A percentile compares a stretch with the other conserved stretches of the same genome.
These are phyloP conservation scores for Macroventuria anomochaeta DNA, from an alignment of 2,329 filamentous ascomycete genomes.

Conservation along the genomic window DNA sequence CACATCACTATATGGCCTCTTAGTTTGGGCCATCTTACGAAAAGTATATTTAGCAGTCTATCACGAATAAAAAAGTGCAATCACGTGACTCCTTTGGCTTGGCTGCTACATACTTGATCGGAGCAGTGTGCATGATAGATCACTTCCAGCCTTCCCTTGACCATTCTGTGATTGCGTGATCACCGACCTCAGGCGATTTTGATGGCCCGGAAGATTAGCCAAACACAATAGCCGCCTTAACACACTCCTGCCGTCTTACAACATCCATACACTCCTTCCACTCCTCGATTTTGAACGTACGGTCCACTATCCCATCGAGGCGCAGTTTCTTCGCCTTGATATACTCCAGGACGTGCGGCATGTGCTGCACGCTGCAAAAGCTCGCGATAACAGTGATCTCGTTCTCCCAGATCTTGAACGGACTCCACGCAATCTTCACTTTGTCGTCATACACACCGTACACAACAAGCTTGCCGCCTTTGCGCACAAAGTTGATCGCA, in stretches of 20 bases:
- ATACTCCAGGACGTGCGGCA: slow-evolving; percentile 39
- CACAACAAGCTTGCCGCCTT: slow-evolving; percentile 74
- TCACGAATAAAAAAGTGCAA: no score
- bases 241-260: slow-evolving; percentile 74
- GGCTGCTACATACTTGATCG: no score
- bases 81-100: no score
- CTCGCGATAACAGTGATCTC: slow-evolving; percentile 74
- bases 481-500: slow-evolving; percentile 73
- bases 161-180: no score
- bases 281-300: slow-evolving; percentile 74
- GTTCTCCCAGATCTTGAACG: slow-evolving; percentile 71
- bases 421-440: slow-evolving; percentile 70
- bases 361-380: slow-evolving; percentile 69
- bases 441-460: slow-evolving; percentile 72
- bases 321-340: slow-evolving; percentile 67
- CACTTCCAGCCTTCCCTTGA: no score
- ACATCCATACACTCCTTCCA: slow-evolving; percentile 73
- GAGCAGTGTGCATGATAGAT: no score
- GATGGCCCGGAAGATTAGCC: no score
- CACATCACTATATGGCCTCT: neutral
- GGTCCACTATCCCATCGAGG: slow-evolving; percentile 74
- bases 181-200: no score
- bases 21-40: neutral
- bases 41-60: neutral
- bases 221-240: slow-evolving; percentile 77